Percentiles rank a stretch among this genome's conserved stretches.
Evolutionary conservation across 2,329 filamentous ascomycete species (phyloP).

Genomic region (Microdochium bolleyi): DNA sequence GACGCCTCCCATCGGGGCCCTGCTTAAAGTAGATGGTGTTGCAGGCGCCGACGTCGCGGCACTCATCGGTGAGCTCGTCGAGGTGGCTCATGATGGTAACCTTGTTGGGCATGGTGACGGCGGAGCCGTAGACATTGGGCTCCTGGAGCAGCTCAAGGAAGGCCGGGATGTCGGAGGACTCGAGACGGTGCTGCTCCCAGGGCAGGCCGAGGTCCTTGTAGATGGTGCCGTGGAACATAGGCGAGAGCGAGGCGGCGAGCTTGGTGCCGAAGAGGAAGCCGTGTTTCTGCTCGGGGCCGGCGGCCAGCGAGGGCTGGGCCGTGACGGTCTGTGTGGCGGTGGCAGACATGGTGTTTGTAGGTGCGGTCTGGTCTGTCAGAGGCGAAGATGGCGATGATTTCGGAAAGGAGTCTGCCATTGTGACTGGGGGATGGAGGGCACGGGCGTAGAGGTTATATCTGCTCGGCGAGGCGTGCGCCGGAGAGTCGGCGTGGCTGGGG

Average conservation of each 20-base stretch:
- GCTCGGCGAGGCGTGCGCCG: too few relatives aligned
- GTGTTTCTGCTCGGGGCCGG: constrained; percentile 16
- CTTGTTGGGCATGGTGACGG: constrained; percentile 81
- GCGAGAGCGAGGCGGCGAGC: constrained; percentile 46
- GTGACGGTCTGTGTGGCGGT: background rate
- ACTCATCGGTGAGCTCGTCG: constrained; percentile 66
- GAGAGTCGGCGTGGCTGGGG: too few relatives aligned
- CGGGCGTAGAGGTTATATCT: too few relatives aligned
- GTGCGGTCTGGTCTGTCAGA: background rate
- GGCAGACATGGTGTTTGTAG: background rate
- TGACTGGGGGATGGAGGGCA: too few relatives aligned
- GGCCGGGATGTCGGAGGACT: constrained; percentile 38
- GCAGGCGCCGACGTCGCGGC: constrained; percentile 64
- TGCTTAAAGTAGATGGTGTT: constrained; percentile 67
- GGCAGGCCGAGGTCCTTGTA: constrained; percentile 40
- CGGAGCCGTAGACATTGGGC: constrained; percentile 57
- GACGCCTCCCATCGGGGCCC: constrained; percentile 34
- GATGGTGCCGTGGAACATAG: constrained; percentile 44
- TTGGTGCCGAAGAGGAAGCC: constrained; percentile 52
- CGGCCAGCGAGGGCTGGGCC: background rate
- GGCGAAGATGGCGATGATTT: background rate
- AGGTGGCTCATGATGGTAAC: constrained; percentile 66
- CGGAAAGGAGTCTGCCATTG: background rate
- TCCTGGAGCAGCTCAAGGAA: constrained; percentile 46
- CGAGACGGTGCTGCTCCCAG: constrained; percentile 44